Conservation (phyloP, 768 basidiomycete genomes). For the Russula compacta region DNA sequence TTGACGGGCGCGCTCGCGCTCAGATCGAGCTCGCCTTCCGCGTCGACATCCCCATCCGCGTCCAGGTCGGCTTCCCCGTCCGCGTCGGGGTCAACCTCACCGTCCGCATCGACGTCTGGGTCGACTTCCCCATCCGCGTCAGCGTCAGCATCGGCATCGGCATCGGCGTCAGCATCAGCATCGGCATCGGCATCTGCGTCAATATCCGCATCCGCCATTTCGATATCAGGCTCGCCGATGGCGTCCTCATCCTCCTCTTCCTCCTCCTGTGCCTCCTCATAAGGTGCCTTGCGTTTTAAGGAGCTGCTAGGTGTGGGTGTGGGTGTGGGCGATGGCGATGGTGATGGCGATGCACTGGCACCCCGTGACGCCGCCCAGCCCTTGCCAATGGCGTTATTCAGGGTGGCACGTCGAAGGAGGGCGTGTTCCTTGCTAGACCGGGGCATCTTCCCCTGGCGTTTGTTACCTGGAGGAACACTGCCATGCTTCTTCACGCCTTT, state of each 20-base stretch:
- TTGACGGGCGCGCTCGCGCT: conserved; percentile 42
- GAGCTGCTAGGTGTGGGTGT: conserved; percentile 34
- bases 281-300: conserved; percentile 59
- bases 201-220: conserved; percentile 45
- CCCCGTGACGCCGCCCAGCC: conserved; percentile 23
- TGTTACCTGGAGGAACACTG: conserved; percentile 6
- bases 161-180: conserved; percentile 35
- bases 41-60: conserved; percentile 60
- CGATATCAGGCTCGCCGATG: conserved; percentile 14
- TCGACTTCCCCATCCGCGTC: conserved; percentile 40
- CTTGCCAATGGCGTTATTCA: conserved; percentile 27
- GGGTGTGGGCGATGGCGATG: conserved; percentile 48
- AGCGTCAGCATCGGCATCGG: conserved; percentile 21
- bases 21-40: conserved; percentile 61
- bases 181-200: conserved; percentile 34
- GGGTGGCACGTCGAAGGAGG: conserved; percentile 31
- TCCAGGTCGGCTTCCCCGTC: conserved; percentile 47
- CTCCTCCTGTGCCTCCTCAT: conserved; percentile 56
- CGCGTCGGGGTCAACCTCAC: conserved; percentile 31
- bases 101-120: conserved; percentile 13
- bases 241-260: conserved; percentile 43
- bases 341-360: conserved; percentile 21
- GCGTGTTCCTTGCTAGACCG: conserved; percentile 20
- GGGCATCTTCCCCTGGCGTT: conserved; percentile 22
- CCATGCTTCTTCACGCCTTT: conserved; percentile 50